Evolutionary conservation across 148 eudicot genomes (phyloP), one percentile per base, ranked within the genome.

Genomic region (Rhododendron vialii): DNA sequence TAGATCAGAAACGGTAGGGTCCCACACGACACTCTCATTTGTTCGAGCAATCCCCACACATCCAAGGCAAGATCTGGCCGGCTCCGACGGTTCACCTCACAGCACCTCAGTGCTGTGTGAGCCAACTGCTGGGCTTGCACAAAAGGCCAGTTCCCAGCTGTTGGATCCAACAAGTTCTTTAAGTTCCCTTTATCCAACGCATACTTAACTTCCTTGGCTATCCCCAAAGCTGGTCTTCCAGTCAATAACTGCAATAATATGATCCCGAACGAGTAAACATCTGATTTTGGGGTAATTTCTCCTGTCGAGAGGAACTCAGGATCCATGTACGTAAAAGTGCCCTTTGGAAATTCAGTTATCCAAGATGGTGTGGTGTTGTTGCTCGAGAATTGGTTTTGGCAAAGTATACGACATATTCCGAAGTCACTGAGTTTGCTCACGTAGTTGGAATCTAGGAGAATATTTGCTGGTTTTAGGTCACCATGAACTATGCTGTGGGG

Each of bases 81-180:
- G 69, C 61, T 85, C 47, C 35, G 88, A 4, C 92, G 80, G 69
- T 88, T 87, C 87, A 67, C 78, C 75, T 94, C 95, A 83, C 95
- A 93, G 87, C 98, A 97, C 85, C 94, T 89, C 69, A 97, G 18
- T 51, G 93, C 99, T 85, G 93, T 86, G 51, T 86, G 89, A 85
- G 95, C 95, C 91, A 97, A 88, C 88, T 97, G 98, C 85, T 93
- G 90, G 8, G 96, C 53, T 78, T 43, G 81, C 53, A 78, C 93
- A 90, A 94, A 95, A 24, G 99, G 98, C 99, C 99, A 97, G 84
- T 97, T 98, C 43, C 99, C 99, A 86, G 96, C 99, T 30, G 96
- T 91, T 18, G 92, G 87, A 86, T 97, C 99, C 85, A 97, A 84
- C 65, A 95, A 7, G 82, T 80, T 75, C 36, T 90, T 89, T 51